Base-by-base conservation (phyloP, 2,329 filamentous ascomycete species). In the Verticillium dahliae region DNA sequence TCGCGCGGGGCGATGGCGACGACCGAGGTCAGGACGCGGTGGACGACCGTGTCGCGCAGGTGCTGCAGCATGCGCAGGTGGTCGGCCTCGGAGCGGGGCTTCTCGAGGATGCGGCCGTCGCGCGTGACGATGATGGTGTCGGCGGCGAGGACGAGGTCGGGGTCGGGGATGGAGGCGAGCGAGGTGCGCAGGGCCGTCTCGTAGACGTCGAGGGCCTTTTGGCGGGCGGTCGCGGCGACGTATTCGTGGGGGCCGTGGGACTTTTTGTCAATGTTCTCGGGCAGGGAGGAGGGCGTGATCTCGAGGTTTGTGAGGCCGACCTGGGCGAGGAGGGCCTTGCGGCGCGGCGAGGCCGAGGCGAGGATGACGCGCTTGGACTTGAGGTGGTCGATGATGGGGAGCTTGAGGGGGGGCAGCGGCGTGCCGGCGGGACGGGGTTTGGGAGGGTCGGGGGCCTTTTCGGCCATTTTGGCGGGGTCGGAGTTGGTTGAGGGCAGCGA, bases 91-190 rank as follows among this genome's bases (percentile, higher is more conserved):
- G 80, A 90, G 60, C 88, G 82, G 11, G 95, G 95, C 78, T 99
- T 99, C 81, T 99, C 95, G 2, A 99, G 79, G 60, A 99, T 91
- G 59, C 84, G 81, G 0, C 93, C 93, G 50, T 84, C 79, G 11
- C 85, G 82, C 10, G 87, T 89, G 14, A 95, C 90, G 64, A 99
- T 91, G 61, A 99, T 82, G 0, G 95, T 98, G 73, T 98, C 94
- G 39, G 94, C 94, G 0, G 92, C 88, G 62, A 98, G 88, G 62
- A 98, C 91, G 15, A 98, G 81, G 6, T 87, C 89, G 0, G 92
- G 92, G 67, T 97, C 95, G 13, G 75, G 76, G 52, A 78, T 76
- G 6, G 80, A 76, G 54, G 73, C 73, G 15, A 77, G 68, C 56
- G 81, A 70, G n/a, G 71, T 74, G 61, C 76, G 72, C 15, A 86